Percentiles rank a stretch among this genome's conserved stretches.
These are phyloP conservation scores for Phyllosticta citriasiana DNA, from an alignment of 2,329 filamentous ascomycete genomes.

Conservation along the genomic window DNA sequence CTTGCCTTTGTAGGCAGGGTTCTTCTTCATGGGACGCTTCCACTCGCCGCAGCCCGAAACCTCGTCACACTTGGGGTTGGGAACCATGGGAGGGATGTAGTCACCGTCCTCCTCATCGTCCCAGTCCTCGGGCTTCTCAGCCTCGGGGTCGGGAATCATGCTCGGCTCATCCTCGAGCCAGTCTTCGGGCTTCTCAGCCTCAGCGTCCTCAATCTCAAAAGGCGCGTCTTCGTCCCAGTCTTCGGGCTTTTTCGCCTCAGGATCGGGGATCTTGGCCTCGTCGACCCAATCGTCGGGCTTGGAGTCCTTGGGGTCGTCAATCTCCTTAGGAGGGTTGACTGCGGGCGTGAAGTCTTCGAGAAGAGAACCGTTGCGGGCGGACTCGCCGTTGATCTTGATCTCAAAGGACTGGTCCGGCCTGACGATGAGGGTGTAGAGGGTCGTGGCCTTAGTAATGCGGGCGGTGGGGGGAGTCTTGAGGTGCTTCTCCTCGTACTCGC, in stretches of 20 bases:
- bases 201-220: conserved; percentile 90
- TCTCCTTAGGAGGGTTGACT: conserved; percentile 93
- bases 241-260: conserved; percentile 89
- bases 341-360: conserved; percentile 86
- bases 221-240: conserved; percentile 99
- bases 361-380: conserved; percentile 79
- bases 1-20: conserved; percentile 98
- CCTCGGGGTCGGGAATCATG: conserved; percentile 82
- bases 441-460: conserved; percentile 80
- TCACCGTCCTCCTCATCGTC: conserved; percentile 99
- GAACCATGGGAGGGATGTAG: conserved; percentile 80
- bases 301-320: conserved; percentile 83
- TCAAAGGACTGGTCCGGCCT: conserved; percentile 92
- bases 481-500: conserved; percentile 99
- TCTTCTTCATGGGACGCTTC: conserved; percentile 84
- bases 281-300: conserved; percentile 98
- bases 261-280: conserved; percentile 79
- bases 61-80: conserved; percentile 94
- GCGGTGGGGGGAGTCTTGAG: conserved; percentile 73
- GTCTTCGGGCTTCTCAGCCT: conserved; percentile 83
- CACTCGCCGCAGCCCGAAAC: conserved; percentile 89
- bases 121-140: conserved; percentile 97
- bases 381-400: conserved; percentile 84
- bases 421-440: conserved; percentile 94
- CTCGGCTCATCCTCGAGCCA: conserved; percentile 88